Evolutionary conservation across 2,329 filamentous ascomycete genomes (phyloP), one percentile per base, ranked within the genome.

Genomic region (Boeremia lycopersici): DNA sequence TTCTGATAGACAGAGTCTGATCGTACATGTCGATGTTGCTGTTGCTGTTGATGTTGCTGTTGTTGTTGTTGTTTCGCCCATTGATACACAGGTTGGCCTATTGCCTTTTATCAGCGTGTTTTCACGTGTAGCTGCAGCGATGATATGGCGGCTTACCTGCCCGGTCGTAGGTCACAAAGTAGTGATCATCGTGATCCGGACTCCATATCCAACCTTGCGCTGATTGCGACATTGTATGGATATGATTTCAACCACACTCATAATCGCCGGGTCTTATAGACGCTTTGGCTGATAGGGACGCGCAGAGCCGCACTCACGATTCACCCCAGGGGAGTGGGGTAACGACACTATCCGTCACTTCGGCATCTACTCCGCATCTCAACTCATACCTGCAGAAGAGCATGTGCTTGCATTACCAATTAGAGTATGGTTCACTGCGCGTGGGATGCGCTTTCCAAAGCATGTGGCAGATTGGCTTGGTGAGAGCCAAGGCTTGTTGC

Each of bases 181-280:
- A 47, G 17, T 47, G 10, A n/a, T 47, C 26, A 6, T 39, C 31
- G 23, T 47, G 25, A 1, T 5, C 10, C 23, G 25, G 7, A 11
- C 33, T 39, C 44, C 44, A 47, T 1, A n/a, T n/a, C 44, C 44
- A 46, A n/a, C n/a, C n/a, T n/a, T n/a, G n/a, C n/a, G 10, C 31
- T 15, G 25, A 9, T 29, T 28, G 10, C n/a, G 33, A 29, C 26
- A 29, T 23, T 12, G n/a, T n/a, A 13, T 35, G 5, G 8, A 12
- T 13, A 17, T 11, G 17, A 11, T 19, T 25, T 17, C 6, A 39
- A 25, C 25, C 36, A 23, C 19, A 39, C 3, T 25, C 10, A 33
- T 13, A 10, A 33, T 12, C 12, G 30, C 2, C 30, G n/a, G 30
- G n/a, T 33, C 30, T 33, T 33, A 33, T 33, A 33, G 30, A 33